Base-by-base conservation (phyloP, 345 rosid species). In the Hypericum androsaemum region DNA sequence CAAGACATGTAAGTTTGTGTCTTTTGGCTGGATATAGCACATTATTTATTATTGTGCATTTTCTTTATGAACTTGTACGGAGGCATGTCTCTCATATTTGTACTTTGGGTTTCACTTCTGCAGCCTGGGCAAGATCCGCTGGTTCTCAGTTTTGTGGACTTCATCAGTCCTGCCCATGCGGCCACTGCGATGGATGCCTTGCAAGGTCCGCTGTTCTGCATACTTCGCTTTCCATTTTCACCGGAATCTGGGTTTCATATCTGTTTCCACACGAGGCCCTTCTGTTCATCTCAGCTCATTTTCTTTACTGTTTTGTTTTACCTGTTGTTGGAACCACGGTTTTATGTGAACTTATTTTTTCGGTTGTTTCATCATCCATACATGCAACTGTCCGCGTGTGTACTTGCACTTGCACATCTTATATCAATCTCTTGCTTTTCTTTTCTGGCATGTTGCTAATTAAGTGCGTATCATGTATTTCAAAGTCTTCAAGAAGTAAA, bases 121-220 rank as follows among this genome's bases (percentile, higher is more conserved):
- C 90, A 83, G 90, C 69, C 75, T 32, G 86, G 76, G 39, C 80
- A 79, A 62, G 80, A 76, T 51, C 80, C 77, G 0, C 45, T 75
- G 60, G 63, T 76, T 38, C 77, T 83, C 40, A 77, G 83, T 64
- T 82, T 82, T 69, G 89, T 82, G 74, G 89, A 82, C 63, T 82
- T 82, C 70, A 50, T 51, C 39, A 77, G 75, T 67, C 84, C 90
- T 49, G 81, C 82, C 9, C 77, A 80, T 70, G 83, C 90, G 16
- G 80, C 86, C 38, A 80, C 78, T 7, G 82, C 84, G 37, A 61
- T 77, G 77, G 78, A 80, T 66, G 86, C 86, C 44, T 72, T 83
- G 59, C 90, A 80, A 76, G 86, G 90, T 83, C 48, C 67, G 76
- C 58, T 55, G 45, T 16, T 35, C 16, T 62, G 39, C 22, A 47